Percentiles rank a stretch among this genome's conserved stretches.
phyloP scores from a whole-genome alignment of 2,329 filamentous ascomycete species.

The Thielaviopsis ethacetica region DNA sequence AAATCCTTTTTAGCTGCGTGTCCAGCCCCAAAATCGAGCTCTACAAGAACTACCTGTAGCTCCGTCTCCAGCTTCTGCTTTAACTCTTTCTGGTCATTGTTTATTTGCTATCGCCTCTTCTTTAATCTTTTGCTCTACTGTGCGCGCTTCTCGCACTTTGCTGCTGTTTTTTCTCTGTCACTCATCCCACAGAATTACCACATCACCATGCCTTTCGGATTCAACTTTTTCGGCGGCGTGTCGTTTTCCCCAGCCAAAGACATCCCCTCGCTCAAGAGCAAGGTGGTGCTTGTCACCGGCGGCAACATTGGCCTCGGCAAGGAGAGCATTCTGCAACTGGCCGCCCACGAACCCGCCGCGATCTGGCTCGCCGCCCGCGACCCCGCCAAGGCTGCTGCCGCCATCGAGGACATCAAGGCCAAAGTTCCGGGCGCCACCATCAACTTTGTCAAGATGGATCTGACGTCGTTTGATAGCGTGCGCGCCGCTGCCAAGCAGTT shows the following conservation, averaged over 20 bases:
- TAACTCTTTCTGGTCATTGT: neutral
- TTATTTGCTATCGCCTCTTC: neutral
- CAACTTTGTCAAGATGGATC: conserved; percentile 18
- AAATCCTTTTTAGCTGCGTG: neutral
- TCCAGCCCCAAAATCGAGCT: neutral
- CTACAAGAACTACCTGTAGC: too few species aligned
- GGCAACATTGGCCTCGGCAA: conserved; percentile 25
- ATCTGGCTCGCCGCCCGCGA: conserved; percentile 32
- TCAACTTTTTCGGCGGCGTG: conserved; percentile 11
- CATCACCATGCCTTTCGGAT: conserved; percentile 9
- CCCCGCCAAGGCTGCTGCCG: conserved; percentile 21
- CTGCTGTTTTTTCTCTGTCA: conserved; percentile 4
- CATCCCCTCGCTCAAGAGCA: conserved; percentile 28
- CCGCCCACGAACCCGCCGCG: conserved; percentile 23
- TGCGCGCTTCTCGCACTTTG: neutral
- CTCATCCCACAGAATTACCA: conserved; percentile 6
- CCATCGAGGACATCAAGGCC: conserved; percentile 7
- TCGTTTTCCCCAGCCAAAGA: conserved; percentile 23
- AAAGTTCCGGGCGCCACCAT: conserved; percentile 16
- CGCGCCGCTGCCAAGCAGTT: conserved; percentile 23
- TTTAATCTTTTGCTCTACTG: neutral
- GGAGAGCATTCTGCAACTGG: conserved; percentile 22
- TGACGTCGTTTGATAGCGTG: conserved; percentile 22
- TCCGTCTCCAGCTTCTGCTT: neutral
- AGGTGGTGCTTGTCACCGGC: conserved; percentile 30